Evolutionary conservation across 306 rosid genomes (phyloP).

Genomic region (Corylus heterophylla): DNA sequence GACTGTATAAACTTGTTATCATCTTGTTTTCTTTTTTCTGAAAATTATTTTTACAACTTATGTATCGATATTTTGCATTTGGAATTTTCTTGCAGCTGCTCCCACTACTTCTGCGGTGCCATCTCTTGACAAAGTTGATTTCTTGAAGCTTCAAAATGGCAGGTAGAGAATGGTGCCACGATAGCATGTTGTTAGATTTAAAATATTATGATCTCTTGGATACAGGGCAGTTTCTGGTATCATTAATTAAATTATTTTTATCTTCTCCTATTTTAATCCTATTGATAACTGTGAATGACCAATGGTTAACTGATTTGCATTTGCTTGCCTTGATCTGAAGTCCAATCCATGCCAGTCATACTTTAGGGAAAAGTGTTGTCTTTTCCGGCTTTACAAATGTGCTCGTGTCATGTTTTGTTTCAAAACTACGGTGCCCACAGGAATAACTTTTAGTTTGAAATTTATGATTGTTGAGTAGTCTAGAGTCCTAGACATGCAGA

Average conservation of each 20-base stretch:
- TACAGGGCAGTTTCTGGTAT: neutral
- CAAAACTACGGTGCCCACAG: neutral
- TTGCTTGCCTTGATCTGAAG: neutral
- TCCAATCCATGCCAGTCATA: neutral
- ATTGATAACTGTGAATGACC: neutral
- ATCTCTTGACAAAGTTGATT: constrained; percentile 63
- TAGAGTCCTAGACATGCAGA: neutral
- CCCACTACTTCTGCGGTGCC: constrained; percentile 54
- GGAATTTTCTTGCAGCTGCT: constrained; percentile 64
- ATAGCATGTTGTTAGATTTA: constrained; percentile 9
- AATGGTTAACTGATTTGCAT: neutral
- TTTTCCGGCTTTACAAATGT: neutral
- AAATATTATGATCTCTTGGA: neutral
- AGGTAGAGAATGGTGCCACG: constrained; percentile 46
- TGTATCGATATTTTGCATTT: constrained; percentile 20
- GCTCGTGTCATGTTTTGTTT: neutral
- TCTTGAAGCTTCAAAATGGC: constrained; percentile 90
- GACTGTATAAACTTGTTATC: constrained; percentile 4
- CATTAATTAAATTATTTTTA: neutral
- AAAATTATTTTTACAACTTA: constrained; percentile 9
- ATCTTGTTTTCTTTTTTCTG: constrained; percentile 6
- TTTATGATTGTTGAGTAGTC: neutral
- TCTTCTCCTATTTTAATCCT: neutral
- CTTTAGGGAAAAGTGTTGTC: neutral
- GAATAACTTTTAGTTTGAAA: neutral